phyloP scores from a whole-genome alignment of 2,329 filamentous ascomycete genomes.

The Fusarium sp. region DNA sequence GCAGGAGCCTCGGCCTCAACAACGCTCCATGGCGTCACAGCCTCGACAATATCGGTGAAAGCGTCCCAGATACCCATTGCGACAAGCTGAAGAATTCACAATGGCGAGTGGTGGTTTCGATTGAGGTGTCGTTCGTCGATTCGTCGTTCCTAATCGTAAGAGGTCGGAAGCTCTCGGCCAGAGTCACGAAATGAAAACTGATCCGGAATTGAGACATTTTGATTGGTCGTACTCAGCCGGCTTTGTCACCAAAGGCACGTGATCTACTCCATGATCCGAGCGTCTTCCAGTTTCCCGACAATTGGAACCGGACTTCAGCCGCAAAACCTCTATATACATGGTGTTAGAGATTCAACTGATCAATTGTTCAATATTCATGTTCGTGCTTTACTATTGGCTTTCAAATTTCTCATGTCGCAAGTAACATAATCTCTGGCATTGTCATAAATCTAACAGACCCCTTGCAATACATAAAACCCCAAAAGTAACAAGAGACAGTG shows the following conservation, averaged over 20 bases:
- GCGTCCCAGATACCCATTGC: conserved; percentile 78
- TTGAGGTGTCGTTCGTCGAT: conserved; percentile 54
- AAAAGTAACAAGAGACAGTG: conserved; percentile 35
- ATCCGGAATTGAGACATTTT: conserved; percentile 65
- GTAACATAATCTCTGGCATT: conserved; percentile 4
- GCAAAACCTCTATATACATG: conserved; percentile 7
- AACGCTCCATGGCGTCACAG: conserved; percentile 75
- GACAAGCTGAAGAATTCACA: conserved; percentile 58
- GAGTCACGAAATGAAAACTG: conserved; percentile 60
- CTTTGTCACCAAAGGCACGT: conserved; percentile 25
- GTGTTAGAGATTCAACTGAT: neutral
- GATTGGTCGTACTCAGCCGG: conserved; percentile 59
- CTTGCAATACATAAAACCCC: conserved; percentile 23
- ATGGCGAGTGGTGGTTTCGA: conserved; percentile 60
- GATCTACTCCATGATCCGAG: conserved; percentile 7
- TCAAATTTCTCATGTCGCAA: neutral
- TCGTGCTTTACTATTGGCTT: neutral
- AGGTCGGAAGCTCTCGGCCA: conserved; percentile 61
- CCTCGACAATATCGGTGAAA: conserved; percentile 75
- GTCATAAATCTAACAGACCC: conserved; percentile 29
- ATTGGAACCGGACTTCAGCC: conserved; percentile 22
- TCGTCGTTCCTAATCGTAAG: conserved; percentile 56
- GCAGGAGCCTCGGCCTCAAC: conserved; percentile 78
- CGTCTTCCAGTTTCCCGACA: conserved; percentile 34
- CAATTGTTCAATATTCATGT: neutral